Evolutionary conservation across 106 monocot species (phyloP), one percentile per base, ranked within the genome.

Genomic region (Allium fistulosum): DNA sequence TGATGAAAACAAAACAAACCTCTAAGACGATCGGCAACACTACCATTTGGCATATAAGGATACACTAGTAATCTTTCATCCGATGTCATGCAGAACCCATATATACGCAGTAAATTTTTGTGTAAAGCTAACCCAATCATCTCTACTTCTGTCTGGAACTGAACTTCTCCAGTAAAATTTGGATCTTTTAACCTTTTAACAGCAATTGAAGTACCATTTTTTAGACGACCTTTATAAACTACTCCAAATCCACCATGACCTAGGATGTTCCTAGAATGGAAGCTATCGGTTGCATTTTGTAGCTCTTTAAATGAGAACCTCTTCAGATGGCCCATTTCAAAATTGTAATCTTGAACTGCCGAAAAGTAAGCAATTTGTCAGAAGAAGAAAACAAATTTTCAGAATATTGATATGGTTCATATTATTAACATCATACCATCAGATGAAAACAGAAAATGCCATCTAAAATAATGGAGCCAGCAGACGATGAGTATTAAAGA

Each of bases 91-190:
- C 92, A 97, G 79, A 97, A 97, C 6, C 96, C 96, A 82, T 84
- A 89, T 11, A 97, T 61, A 4, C 80, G 83, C 58, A 97, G 61
- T 47, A 97, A 82, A 51, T 97, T 97, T 65, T 86, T 86, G 62
- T 97, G 96, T 67, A 97, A 72, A 71, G 92, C 96, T 64, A 97
- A 78, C 28, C 96, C 96, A 67, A 97, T 97, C 92, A 97, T 86
- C 80, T 97, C 96, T 13, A 97, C 96, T 86, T 97, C 96, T 47
- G 96, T 97, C 45, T 97, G 96, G 71, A 97, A 97, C 78, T 97
- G 96, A 47, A 89, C 82, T 77, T 89, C 84, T 18, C 96, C 96
- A n/a, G 96, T 89, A 49, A 89, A 72, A 50, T 89, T 84, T 26
- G 96, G 96, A 75, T 97, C 92, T 73, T 87, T 97, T 61, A 97